A percentile compares a stretch with the other conserved stretches of the same genome.
These are phyloP conservation scores for Groenewaldozyma sp. DNA, from an alignment of 1,139 yeast genomes.

Conservation along the genomic window DNA sequence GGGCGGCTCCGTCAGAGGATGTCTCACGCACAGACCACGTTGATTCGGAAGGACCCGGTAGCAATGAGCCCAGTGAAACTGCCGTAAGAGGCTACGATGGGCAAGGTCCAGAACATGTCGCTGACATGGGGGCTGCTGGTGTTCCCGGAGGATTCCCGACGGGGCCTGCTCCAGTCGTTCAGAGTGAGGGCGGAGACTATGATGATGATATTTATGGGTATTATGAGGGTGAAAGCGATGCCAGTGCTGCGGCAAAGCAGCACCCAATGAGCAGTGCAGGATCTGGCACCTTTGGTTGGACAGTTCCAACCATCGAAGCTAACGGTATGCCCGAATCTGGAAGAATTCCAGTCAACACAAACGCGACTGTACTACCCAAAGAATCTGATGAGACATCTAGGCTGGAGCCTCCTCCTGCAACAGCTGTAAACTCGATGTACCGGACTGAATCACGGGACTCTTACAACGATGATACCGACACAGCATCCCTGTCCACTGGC, in stretches of 20 bases:
- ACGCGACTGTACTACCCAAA: background rate
- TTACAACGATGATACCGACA: slow-evolving; percentile 16
- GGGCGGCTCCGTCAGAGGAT: slow-evolving; percentile 2
- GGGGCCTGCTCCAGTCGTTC: background rate
- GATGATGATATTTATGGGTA: slow-evolving; percentile 15
- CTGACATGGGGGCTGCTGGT: background rate
- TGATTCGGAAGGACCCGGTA: background rate
- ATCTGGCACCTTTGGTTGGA: background rate
- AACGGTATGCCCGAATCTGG: no score
- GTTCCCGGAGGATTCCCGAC: slow-evolving; percentile 4
- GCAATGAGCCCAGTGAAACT: background rate
- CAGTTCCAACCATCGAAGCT: background rate
- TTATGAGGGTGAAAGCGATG: slow-evolving; percentile 11
- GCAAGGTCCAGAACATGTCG: background rate
- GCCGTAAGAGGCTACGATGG: background rate
- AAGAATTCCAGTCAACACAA: no score
- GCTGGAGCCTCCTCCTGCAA: background rate
- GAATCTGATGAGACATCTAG: background rate
- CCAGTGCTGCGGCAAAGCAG: background rate
- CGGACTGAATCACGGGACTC: background rate
- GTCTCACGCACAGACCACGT: no score
- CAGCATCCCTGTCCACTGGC: slow-evolving; percentile 25
- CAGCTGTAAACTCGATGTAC: background rate
- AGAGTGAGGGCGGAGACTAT: slow-evolving; percentile 1
- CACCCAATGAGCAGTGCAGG: background rate